Evolutionary conservation across 2,329 filamentous ascomycete genomes (phyloP).

Genomic region (Colletotrichum viniferum): DNA sequence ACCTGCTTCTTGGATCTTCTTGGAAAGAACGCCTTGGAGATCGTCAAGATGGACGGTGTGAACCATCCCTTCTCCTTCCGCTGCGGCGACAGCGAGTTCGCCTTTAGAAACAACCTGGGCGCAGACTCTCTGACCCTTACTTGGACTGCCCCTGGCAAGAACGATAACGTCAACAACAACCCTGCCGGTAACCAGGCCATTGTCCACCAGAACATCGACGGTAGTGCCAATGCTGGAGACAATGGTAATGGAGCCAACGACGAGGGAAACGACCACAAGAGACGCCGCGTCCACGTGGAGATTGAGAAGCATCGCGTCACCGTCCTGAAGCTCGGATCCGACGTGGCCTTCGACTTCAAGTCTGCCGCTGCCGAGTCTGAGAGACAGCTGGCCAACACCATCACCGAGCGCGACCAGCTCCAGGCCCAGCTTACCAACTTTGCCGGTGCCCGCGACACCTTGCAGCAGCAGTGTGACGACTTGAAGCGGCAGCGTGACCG

Average conservation of each 20-base stretch:
- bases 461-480: not conserved
- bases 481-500: not conserved
- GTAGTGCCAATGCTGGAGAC: not conserved
- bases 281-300: not conserved
- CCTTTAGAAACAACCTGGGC: not conserved
- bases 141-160: not conserved
- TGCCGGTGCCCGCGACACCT: not conserved
- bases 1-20: not conserved
- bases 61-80: not conserved
- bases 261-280: not conserved
- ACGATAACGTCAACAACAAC: not conserved
- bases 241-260: not conserved
- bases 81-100: not conserved
- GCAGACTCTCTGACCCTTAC: not conserved
- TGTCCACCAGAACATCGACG: not conserved
- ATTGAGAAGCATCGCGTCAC: not conserved
- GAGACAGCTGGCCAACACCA: not conserved
- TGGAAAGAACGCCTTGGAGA: not conserved
- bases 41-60: not conserved
- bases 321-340: not conserved
- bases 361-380: not conserved
- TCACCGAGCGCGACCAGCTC: not conserved
- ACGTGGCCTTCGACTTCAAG: not conserved
- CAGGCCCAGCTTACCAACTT: not conserved
- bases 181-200: not conserved